phyloP scores from a whole-genome alignment of 371 early-diverging fungal species.

The Apophysomyces ossiformis region DNA sequence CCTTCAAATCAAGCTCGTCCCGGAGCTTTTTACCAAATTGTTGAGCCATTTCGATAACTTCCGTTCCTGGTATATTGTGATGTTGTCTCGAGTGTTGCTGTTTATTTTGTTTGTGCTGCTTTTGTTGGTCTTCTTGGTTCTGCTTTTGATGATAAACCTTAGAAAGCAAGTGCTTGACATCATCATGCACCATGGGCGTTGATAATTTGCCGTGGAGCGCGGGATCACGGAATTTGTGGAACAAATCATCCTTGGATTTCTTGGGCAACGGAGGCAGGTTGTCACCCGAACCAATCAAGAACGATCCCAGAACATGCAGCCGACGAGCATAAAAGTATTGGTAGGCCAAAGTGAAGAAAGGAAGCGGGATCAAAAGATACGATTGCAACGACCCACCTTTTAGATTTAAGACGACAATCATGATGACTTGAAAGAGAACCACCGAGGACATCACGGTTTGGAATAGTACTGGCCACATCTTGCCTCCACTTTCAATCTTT shows the following conservation, averaged over 20 bases:
- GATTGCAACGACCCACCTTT: conserved; percentile 48
- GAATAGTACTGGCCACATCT: conserved; percentile 77
- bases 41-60: neutral
- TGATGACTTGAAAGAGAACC: conserved; percentile 72
- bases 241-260: conserved; percentile 16
- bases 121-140: neutral
- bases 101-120: neutral
- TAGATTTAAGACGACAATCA: conserved; percentile 66
- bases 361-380: conserved; percentile 63
- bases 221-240: conserved; percentile 51
- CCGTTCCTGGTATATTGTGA: neutral
- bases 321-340: conserved; percentile 46
- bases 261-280: neutral
- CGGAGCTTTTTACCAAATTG: neutral
- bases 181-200: conserved; percentile 60
- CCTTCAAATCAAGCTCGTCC: neutral
- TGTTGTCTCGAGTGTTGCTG: neutral
- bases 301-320: conserved; percentile 20
- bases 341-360: conserved; percentile 62
- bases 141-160: conserved; percentile 38
- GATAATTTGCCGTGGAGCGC: conserved; percentile 43
- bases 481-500: conserved; percentile 73
- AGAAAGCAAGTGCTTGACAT: conserved; percentile 54
- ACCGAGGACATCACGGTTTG: conserved; percentile 65
- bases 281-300: conserved; percentile 14